Conservation (phyloP, 805 yeast genomes). For the Pichia pseudocactophila region DNA sequence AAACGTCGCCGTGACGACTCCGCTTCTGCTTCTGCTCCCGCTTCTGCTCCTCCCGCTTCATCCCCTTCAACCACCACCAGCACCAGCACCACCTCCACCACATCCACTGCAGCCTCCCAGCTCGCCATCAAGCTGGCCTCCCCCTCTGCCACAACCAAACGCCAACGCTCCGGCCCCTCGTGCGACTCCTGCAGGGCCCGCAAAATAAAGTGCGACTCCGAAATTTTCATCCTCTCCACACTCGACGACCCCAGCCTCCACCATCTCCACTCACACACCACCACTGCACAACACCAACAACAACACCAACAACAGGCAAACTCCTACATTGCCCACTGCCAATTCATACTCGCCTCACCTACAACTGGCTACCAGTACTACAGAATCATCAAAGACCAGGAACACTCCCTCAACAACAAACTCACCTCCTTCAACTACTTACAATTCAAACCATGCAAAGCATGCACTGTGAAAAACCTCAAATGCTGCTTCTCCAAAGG, state of each 20-base stretch:
- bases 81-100: no score
- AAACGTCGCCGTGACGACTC: conserved; percentile 6
- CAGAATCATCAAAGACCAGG: conserved; percentile 18
- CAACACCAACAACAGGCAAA: conserved; percentile 1
- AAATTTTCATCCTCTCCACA: conserved; percentile 30
- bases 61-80: no score
- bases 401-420: conserved; percentile 15
- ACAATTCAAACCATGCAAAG: conserved; percentile 46
- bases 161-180: conserved; percentile 68
- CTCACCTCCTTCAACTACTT: conserved; percentile 25
- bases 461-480: conserved; percentile 39
- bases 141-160: conserved; percentile 25
- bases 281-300: background rate
- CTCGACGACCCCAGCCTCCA: conserved; percentile 11
- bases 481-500: conserved; percentile 55
- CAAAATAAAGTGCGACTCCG: conserved; percentile 69
- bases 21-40: background rate
- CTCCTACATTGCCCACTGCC: conserved; percentile 26
- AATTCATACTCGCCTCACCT: conserved; percentile 18
- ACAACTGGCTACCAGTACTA: conserved; percentile 22
- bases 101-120: conserved; percentile 2
- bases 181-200: conserved; percentile 64
- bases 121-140: conserved; percentile 26
- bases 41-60: no score
- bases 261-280: no score